Evolutionary conservation across 805 yeast genomes (phyloP).

Genomic region (Vanderwaltozyma tropicalis): DNA sequence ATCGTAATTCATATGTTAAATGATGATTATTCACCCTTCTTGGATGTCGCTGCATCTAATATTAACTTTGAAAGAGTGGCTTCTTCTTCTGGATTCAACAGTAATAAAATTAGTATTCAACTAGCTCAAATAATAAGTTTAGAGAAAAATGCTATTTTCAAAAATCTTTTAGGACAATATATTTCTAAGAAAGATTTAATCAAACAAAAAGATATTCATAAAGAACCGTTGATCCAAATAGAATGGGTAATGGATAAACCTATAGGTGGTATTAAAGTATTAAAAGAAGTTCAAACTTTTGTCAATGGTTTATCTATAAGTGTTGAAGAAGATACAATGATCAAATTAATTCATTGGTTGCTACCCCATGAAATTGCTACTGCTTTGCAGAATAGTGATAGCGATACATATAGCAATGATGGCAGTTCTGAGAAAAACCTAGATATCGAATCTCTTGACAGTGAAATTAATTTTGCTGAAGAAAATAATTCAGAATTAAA

Average conservation of each 20-base stretch:
- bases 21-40: constrained; percentile 48
- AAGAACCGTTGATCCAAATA: constrained; percentile 33
- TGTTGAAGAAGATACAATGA: constrained; percentile 62
- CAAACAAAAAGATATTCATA: constrained; percentile 5
- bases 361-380: constrained; percentile 41
- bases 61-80: constrained; percentile 54
- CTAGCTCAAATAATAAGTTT: constrained; percentile 63
- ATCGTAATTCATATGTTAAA: constrained; percentile 62
- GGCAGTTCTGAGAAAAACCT: neutral
- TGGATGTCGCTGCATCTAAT: constrained; percentile 58
- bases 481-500: constrained; percentile 31
- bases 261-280: constrained; percentile 83
- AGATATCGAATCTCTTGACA: constrained; percentile 1
- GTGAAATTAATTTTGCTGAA: neutral
- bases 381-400: constrained; percentile 5
- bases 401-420: neutral
- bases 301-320: constrained; percentile 61
- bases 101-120: constrained; percentile 47
- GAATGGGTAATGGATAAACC: constrained; percentile 77
- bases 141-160: constrained; percentile 46
- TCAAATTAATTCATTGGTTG: constrained; percentile 52
- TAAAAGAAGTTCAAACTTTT: constrained; percentile 50
- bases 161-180: constrained; percentile 58
- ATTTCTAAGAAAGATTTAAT: constrained; percentile 7
- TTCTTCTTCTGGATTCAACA: constrained; percentile 54